Percentiles rank a stretch among this genome's conserved stretches.
These are phyloP conservation scores for Calendula officinalis DNA, from an alignment of 129 eudicot species.

Conservation along the genomic window DNA sequence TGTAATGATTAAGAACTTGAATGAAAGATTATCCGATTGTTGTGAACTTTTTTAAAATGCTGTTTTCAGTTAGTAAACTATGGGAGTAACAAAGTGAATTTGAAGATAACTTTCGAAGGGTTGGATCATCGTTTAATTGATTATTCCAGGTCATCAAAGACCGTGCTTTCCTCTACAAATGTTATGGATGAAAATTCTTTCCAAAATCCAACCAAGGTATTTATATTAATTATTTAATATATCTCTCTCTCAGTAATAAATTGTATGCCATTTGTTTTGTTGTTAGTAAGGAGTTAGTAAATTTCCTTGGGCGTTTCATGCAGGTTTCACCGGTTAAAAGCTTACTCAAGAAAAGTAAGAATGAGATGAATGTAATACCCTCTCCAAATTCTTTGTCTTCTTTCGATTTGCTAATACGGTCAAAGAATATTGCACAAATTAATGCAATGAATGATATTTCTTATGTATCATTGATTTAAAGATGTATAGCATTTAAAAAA, in stretches of 20 bases:
- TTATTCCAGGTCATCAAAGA: slow-evolving; percentile 38
- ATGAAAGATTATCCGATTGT: neutral
- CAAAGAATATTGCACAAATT: slow-evolving; percentile 11
- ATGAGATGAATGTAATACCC: slow-evolving; percentile 37
- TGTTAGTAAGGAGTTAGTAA: neutral
- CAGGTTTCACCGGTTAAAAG: slow-evolving; percentile 43
- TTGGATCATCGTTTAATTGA: slow-evolving; percentile 38
- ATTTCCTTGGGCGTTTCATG: slow-evolving; percentile 1
- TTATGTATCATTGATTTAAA: slow-evolving; percentile 19
- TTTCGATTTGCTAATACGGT: slow-evolving; percentile 44
- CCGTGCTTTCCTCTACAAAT: slow-evolving; percentile 55
- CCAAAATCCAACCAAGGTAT: slow-evolving; percentile 69
- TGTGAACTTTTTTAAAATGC: neutral
- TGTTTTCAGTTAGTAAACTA: slow-evolving; percentile 68
- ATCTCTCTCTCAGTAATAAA: too few relatives aligned
- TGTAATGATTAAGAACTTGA: slow-evolving; percentile 8
- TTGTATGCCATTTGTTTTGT: neutral
- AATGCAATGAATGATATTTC: neutral
- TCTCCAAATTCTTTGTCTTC: slow-evolving; percentile 54
- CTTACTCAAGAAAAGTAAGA: slow-evolving; percentile 35
- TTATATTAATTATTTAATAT: neutral
- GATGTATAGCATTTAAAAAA: slow-evolving; percentile 16
- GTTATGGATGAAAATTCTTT: slow-evolving; percentile 79
- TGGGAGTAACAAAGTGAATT: slow-evolving; percentile 52
- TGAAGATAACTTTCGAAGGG: slow-evolving; percentile 51